A percentile compares a stretch with the other conserved stretches of the same genome.
These are phyloP conservation scores for Sporisorium reilianum DNA, from an alignment of 1,284 basidiomycete species.

Conservation along the genomic window DNA sequence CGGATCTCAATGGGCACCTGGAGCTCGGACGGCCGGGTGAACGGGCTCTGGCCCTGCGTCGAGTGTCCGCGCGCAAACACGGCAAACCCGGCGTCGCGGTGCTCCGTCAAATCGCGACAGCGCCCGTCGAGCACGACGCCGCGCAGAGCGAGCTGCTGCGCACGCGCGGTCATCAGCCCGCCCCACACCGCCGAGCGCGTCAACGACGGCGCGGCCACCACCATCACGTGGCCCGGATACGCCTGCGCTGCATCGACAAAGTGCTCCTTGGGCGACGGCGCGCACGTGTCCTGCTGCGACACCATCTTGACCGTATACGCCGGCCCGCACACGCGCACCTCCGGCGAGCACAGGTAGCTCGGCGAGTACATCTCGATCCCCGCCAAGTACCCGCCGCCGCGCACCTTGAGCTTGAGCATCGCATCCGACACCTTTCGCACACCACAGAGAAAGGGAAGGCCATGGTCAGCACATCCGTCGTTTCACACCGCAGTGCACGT, in stretches of 20 bases:
- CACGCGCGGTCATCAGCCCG: slow-evolving; percentile 88
- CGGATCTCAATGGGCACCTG: slow-evolving; percentile 79
- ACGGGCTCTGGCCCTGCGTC: slow-evolving; percentile 87
- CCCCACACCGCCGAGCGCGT: slow-evolving; percentile 88
- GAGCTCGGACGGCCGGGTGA: slow-evolving; percentile 83
- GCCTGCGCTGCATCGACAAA: slow-evolving; percentile 84
- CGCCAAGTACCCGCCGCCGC: slow-evolving; percentile 83
- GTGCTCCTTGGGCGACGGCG: slow-evolving; percentile 80
- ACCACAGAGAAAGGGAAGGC: neutral
- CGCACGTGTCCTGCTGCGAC: slow-evolving; percentile 74
- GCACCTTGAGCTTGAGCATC: slow-evolving; percentile 82
- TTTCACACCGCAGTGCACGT: neutral
- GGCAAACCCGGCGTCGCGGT: slow-evolving; percentile 75
- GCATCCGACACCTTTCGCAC: slow-evolving; percentile 83
- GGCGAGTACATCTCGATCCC: slow-evolving; percentile 79
- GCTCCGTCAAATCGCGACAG: slow-evolving; percentile 84
- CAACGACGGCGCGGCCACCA: slow-evolving; percentile 83
- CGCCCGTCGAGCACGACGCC: slow-evolving; percentile 84
- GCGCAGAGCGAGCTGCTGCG: slow-evolving; percentile 76
- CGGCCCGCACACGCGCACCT: slow-evolving; percentile 74
- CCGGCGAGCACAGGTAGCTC: slow-evolving; percentile 18
- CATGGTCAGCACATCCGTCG: slow-evolving; percentile 12
- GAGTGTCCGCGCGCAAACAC: slow-evolving; percentile 80
- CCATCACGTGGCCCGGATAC: slow-evolving; percentile 75
- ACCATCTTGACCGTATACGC: slow-evolving; percentile 94